A percentile compares a stretch with the other conserved stretches of the same genome.
Evolutionary conservation across 2,329 filamentous ascomycete genomes (phyloP).

Genomic region (Phialocephala sp.): DNA sequence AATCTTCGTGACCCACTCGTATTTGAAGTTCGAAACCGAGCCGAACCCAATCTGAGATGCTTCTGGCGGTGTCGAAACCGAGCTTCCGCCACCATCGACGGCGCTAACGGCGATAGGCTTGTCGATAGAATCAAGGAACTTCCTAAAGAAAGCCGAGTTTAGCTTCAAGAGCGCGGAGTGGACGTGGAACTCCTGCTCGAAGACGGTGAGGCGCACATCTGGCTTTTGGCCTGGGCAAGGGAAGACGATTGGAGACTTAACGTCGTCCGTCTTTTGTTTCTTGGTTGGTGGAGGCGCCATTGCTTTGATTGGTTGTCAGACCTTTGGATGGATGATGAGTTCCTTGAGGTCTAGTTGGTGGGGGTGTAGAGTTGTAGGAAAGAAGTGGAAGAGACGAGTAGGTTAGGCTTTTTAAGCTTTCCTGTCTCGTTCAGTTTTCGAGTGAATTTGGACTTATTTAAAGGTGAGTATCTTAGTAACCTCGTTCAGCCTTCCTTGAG

Average conservation of each 20-base stretch:
- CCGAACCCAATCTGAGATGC: not conserved
- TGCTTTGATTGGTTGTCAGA: not conserved
- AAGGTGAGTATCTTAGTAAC: not conserved
- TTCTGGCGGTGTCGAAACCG: not conserved
- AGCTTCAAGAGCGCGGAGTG: constrained; percentile 24
- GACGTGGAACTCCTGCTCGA: constrained; percentile 18
- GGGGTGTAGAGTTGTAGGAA: not conserved
- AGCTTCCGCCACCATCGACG: not conserved
- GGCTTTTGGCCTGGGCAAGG: constrained; percentile 1
- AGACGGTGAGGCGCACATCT: constrained; percentile 21
- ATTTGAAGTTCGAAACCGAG: constrained; percentile 4
- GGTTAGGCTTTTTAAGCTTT: no score
- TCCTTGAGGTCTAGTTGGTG: not conserved
- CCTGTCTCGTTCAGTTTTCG: not conserved
- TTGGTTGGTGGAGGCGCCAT: constrained; percentile 12
- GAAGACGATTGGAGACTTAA: constrained; percentile 9
- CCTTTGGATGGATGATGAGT: not conserved
- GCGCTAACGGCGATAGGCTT: constrained; percentile 9
- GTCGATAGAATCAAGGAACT: constrained; percentile 27
- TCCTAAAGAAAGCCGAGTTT: constrained; percentile 25
- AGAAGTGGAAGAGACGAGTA: not conserved
- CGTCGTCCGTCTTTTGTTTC: constrained; percentile 3
- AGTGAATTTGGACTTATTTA: not conserved
- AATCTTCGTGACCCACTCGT: constrained; percentile 23
- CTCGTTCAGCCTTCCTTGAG: no score